A percentile compares a stretch with the other conserved stretches of the same genome.
These are phyloP conservation scores for Cladosporium sp. DNA, from an alignment of 2,329 filamentous ascomycete genomes.

Conservation along the genomic window DNA sequence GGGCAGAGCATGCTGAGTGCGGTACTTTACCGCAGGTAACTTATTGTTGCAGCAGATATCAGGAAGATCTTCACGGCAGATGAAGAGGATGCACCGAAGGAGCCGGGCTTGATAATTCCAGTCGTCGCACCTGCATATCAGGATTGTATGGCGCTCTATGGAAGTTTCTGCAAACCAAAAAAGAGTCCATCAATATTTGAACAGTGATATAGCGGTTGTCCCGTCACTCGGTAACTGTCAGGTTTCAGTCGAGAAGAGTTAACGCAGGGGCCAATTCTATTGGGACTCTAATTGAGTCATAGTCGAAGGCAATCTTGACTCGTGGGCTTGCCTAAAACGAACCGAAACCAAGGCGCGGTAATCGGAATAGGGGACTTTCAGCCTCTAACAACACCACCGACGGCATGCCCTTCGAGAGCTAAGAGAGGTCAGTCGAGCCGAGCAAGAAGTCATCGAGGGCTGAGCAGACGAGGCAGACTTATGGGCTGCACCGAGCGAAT, in stretches of 20 bases:
- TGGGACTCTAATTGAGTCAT: not conserved
- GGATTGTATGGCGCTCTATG: not conserved
- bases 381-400: not conserved
- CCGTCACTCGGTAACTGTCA: not conserved
- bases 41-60: not conserved
- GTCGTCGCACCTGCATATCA: not conserved
- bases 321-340: not conserved
- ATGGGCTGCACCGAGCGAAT: too few species aligned
- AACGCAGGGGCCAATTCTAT: not conserved
- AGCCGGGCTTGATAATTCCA: not conserved
- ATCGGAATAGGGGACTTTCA: not conserved
- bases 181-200: not conserved
- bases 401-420: not conserved
- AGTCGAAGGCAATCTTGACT: not conserved
- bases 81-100: not conserved
- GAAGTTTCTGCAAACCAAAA: not conserved
- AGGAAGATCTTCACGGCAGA: not conserved
- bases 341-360: not conserved
- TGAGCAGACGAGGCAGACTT: too few species aligned
- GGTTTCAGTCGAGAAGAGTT: not conserved
- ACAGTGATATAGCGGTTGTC: not conserved
- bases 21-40: not conserved
- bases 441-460: too few species aligned
- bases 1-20: too few species aligned
- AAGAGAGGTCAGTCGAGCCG: too few species aligned